A percentile compares a stretch with the other conserved stretches of the same genome.
Conservation (phyloP, 331 rosid species). For the Rosa hybrid region DNA sequence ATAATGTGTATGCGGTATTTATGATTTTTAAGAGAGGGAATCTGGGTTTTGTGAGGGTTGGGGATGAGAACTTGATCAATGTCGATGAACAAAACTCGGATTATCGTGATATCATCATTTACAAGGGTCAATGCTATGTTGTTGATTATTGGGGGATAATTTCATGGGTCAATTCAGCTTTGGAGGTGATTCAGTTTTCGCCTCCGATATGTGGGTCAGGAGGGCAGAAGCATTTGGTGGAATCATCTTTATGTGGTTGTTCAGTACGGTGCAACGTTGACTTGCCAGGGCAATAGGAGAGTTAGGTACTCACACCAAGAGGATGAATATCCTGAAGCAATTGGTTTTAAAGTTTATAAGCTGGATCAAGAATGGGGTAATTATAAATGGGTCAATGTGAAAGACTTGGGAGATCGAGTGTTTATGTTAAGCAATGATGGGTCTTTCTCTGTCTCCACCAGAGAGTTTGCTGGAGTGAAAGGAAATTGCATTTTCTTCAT, state of each 20-base stretch:
- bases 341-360: constrained; percentile 9
- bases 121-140: constrained; percentile 40
- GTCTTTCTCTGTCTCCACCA: constrained; percentile 42
- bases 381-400: background rate
- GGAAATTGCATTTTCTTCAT: constrained; percentile 49
- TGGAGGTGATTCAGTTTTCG: constrained; percentile 41
- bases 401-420: constrained; percentile 41
- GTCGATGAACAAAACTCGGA: constrained; percentile 17
- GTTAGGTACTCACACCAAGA: too few relatives aligned
- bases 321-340: background rate
- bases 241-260: constrained; percentile 48
- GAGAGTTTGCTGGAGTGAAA: constrained; percentile 31
- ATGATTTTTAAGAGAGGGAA: constrained; percentile 28
- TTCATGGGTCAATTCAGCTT: constrained; percentile 36
- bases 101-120: constrained; percentile 44
- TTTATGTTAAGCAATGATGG: constrained; percentile 44
- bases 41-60: constrained; percentile 32
- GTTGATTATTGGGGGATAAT: constrained; percentile 46
- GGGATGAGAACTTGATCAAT: constrained; percentile 26
- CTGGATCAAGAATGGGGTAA: background rate
- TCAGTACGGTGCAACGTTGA: background rate
- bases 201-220: constrained; percentile 36
- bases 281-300: too few relatives aligned
- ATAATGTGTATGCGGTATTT: constrained; percentile 16
- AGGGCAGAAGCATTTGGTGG: constrained; percentile 43